These are phyloP conservation scores for Ogataea dorogensis DNA, from an alignment of 805 yeast genomes.

Conservation along the genomic window DNA sequence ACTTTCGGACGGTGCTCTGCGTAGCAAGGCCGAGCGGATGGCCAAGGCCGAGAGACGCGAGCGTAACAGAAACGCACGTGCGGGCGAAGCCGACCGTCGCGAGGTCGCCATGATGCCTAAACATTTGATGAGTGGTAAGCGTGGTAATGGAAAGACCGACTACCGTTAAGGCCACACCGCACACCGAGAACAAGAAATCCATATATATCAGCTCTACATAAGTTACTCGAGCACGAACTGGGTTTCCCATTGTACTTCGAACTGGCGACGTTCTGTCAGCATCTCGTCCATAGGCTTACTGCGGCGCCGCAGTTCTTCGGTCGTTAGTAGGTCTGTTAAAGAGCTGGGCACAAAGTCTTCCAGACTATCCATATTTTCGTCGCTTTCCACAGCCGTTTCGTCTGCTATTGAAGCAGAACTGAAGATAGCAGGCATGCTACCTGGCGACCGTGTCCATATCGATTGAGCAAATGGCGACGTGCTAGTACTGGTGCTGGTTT, in stretches of 20 bases:
- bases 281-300: conserved; percentile 36
- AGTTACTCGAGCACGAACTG: conserved; percentile 37
- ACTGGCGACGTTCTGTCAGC: conserved; percentile 2
- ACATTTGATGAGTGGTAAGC: conserved; percentile 94
- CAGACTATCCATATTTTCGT: conserved; percentile 38
- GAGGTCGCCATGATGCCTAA: conserved; percentile 81
- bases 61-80: conserved; percentile 87
- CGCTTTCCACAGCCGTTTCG: conserved; percentile 36
- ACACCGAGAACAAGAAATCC: no score
- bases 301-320: conserved; percentile 70
- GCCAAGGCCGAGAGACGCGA: conserved; percentile 89
- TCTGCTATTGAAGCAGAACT: conserved; percentile 4
- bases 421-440: conserved; percentile 14
- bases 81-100: conserved; percentile 96
- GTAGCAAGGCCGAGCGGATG: conserved; percentile 83
- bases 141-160: conserved; percentile 92
- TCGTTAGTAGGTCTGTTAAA: conserved; percentile 76
- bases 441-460: conserved; percentile 22
- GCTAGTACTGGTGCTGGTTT: conserved; percentile 16
- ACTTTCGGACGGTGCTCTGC: conserved; percentile 73
- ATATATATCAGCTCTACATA: no score
- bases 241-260: conserved; percentile 30
- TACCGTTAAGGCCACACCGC: neutral
- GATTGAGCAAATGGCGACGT: conserved; percentile 28
- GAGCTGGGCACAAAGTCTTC: conserved; percentile 82